A percentile compares a stretch with the other conserved stretches of the same genome.
Evolutionary conservation across 345 rosid genomes (phyloP).

Genomic region (Toxicodendron radicans): DNA sequence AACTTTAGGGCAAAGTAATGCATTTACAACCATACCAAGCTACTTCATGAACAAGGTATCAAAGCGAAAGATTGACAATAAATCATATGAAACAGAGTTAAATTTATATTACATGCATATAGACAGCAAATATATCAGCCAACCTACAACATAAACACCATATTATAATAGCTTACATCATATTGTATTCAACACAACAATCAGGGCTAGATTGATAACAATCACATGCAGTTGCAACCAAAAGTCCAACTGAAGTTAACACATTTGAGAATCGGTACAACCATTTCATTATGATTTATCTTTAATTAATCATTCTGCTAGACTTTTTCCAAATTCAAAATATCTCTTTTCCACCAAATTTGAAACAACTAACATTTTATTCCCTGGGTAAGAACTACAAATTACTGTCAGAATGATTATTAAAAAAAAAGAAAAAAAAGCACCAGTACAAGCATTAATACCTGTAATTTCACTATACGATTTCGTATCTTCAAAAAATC

Average conservation of each 20-base stretch:
- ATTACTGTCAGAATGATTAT: background rate
- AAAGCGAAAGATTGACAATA: background rate
- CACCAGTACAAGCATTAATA: conserved; percentile 16
- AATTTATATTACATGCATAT: background rate
- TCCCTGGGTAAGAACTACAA: background rate
- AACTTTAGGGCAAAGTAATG: background rate
- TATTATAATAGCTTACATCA: too few relatives aligned
- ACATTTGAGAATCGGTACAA: too few relatives aligned
- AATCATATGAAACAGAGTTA: background rate
- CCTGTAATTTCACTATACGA: conserved; percentile 67
- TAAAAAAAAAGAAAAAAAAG: background rate
- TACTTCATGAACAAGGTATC: background rate
- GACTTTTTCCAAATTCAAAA: background rate
- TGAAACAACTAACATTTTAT: background rate
- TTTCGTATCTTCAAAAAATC: conserved; percentile 54
- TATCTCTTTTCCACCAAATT: background rate
- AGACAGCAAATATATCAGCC: too few relatives aligned
- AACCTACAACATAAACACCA: too few relatives aligned
- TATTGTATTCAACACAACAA: too few relatives aligned
- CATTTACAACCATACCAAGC: background rate
- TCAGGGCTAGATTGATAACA: too few relatives aligned
- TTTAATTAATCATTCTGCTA: background rate
- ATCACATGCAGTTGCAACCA: too few relatives aligned
- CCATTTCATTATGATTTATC: background rate
- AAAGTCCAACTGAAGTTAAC: too few relatives aligned